Evolutionary conservation across 2,329 filamentous ascomycete genomes (phyloP).

Genomic region (Cadophora sp.): DNA sequence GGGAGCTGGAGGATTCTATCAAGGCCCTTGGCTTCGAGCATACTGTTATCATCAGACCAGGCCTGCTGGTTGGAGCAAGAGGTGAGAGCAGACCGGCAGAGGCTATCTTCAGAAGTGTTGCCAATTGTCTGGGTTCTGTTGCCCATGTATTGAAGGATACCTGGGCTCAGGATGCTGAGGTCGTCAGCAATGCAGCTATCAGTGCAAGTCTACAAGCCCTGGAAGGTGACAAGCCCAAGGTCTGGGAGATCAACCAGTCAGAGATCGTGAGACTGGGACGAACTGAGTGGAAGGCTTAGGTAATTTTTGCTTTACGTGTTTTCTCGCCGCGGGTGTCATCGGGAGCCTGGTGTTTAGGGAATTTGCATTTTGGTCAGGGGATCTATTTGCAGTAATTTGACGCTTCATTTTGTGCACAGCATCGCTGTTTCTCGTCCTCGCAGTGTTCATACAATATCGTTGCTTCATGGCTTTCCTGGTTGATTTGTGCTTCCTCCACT

Average conservation of each 20-base stretch:
- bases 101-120: slow-evolving; percentile 60
- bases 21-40: slow-evolving; percentile 77
- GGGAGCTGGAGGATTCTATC: slow-evolving; percentile 82
- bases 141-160: slow-evolving; percentile 62
- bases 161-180: slow-evolving; percentile 70
- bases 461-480: slow-evolving; percentile 44
- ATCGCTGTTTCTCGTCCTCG: neutral
- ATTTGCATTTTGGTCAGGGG: neutral
- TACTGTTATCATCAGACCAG: slow-evolving; percentile 79
- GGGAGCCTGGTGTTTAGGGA: neutral
- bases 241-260: slow-evolving; percentile 54
- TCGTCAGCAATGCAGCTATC: slow-evolving; percentile 63
- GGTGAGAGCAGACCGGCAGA: slow-evolving; percentile 67
- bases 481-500: slow-evolving; percentile 50
- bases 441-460: slow-evolving; percentile 1
- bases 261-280: slow-evolving; percentile 60
- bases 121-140: slow-evolving; percentile 61
- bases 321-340: neutral
- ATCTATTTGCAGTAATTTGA: neutral
- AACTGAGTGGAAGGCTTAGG: slow-evolving; percentile 47
- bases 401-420: neutral
- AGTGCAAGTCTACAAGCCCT: slow-evolving; percentile 53
- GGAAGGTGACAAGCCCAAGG: slow-evolving; percentile 52
- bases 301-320: neutral
- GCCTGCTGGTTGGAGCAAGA: slow-evolving; percentile 75